A percentile compares a stretch with the other conserved stretches of the same genome.
Evolutionary conservation across 176 grass and related monocot genomes (phyloP).

Genomic region (Poa annua): DNA sequence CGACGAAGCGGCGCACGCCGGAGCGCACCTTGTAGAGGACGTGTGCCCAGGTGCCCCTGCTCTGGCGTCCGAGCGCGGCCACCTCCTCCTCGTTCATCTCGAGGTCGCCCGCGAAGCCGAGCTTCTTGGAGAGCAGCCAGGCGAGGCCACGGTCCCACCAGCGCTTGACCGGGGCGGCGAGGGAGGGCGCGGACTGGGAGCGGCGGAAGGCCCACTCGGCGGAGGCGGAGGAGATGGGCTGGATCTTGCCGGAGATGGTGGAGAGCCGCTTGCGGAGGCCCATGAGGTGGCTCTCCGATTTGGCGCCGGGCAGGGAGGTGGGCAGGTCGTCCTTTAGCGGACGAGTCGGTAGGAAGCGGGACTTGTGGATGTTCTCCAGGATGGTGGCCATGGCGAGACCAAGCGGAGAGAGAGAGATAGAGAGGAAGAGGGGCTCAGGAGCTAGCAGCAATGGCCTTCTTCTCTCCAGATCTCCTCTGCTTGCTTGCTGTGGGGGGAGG

Average conservation of each 20-base stretch:
- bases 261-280: conserved; percentile 86
- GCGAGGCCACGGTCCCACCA: conserved; percentile 84
- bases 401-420: background rate
- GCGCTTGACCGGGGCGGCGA: conserved; percentile 50
- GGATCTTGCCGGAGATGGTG: conserved; percentile 91
- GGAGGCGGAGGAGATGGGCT: conserved; percentile 73
- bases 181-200: conserved; percentile 66
- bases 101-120: conserved; percentile 69
- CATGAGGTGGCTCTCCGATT: conserved; percentile 52
- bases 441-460: conserved; percentile 11
- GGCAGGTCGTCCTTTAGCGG: conserved; percentile 87
- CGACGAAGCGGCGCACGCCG: conserved; percentile 62
- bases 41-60: conserved; percentile 72
- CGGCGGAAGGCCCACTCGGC: conserved; percentile 61
- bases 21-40: conserved; percentile 79
- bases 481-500: background rate
- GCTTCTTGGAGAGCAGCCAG: conserved; percentile 80
- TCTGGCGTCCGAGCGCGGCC: conserved; percentile 60
- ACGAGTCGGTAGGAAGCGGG: conserved; percentile 68
- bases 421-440: background rate
- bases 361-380: conserved; percentile 87
- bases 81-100: conserved; percentile 99
- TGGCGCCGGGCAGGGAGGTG: conserved; percentile 50
- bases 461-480: conserved; percentile 44
- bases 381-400: conserved; percentile 69